Evolutionary conservation across 164 flowering plant species (phyloP).

Genomic region (Protea cynaroides): DNA sequence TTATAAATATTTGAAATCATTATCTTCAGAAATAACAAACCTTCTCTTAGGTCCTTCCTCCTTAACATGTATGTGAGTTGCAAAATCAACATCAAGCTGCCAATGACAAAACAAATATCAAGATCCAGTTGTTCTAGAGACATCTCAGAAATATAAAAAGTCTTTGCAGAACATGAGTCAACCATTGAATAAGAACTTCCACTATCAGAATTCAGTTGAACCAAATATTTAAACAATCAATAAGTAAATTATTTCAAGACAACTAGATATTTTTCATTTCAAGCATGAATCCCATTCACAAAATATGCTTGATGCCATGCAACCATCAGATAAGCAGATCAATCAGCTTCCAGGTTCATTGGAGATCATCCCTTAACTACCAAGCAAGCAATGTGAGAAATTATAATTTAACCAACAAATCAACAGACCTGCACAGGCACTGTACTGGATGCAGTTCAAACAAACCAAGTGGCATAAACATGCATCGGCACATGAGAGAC

Average conservation of each 20-base stretch:
- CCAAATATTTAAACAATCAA: neutral
- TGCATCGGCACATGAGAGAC: too few relatives aligned
- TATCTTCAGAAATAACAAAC: slow-evolving; percentile 28
- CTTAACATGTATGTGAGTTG: slow-evolving; percentile 72
- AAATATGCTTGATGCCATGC: neutral
- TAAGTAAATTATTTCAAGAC: neutral
- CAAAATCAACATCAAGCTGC: slow-evolving; percentile 87
- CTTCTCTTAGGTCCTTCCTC: slow-evolving; percentile 94
- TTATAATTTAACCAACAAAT: neutral
- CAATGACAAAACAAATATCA: slow-evolving; percentile 7
- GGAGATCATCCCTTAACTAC: neutral
- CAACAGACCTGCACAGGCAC: too few relatives aligned
- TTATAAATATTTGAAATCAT: neutral
- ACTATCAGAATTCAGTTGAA: slow-evolving; percentile 2
- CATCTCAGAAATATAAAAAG: neutral
- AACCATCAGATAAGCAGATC: too few relatives aligned
- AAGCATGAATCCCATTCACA: neutral
- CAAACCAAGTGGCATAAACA: too few relatives aligned
- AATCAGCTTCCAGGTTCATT: too few relatives aligned
- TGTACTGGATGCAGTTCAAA: too few relatives aligned
- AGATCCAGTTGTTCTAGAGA: neutral
- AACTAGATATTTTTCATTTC: neutral
- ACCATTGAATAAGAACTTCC: neutral
- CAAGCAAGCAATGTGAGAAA: neutral
- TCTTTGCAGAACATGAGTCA: neutral